A percentile compares a stretch with the other conserved stretches of the same genome.
phyloP scores from a whole-genome alignment of 2,329 filamentous ascomycete species.

The Aphanocladium album region DNA sequence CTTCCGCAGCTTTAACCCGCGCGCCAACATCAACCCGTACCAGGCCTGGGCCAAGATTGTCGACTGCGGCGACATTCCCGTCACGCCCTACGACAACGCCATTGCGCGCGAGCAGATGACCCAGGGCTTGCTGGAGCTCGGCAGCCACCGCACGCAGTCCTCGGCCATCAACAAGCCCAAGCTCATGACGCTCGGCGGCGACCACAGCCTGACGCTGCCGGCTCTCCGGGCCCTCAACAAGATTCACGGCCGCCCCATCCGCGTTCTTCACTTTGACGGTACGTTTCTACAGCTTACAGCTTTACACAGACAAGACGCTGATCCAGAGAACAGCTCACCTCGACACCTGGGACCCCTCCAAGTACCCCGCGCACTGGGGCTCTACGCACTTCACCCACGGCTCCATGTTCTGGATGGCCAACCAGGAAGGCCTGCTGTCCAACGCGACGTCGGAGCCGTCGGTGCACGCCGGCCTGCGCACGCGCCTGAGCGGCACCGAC shows the following conservation, averaged over 20 bases:
- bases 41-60: slow-evolving; percentile 74
- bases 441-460: slow-evolving; percentile 57
- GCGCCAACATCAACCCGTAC: slow-evolving; percentile 81
- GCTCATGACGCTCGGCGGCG: slow-evolving; percentile 66
- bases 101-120: slow-evolving; percentile 81
- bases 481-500: slow-evolving; percentile 60
- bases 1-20: slow-evolving; percentile 73
- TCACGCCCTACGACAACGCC: slow-evolving; percentile 81
- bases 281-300: slow-evolving; percentile 7
- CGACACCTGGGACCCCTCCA: slow-evolving; percentile 78
- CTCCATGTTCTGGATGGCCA: slow-evolving; percentile 86
- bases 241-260: slow-evolving; percentile 56
- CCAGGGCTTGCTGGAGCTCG: slow-evolving; percentile 69
- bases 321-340: slow-evolving; percentile 51
- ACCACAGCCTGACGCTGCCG: slow-evolving; percentile 66
- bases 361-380: slow-evolving; percentile 73
- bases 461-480: slow-evolving; percentile 80
- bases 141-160: slow-evolving; percentile 34
- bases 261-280: slow-evolving; percentile 69
- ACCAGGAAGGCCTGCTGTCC: slow-evolving; percentile 71
- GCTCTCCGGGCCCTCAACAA: slow-evolving; percentile 62
- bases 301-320: neutral
- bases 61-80: slow-evolving; percentile 87
- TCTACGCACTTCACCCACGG: slow-evolving; percentile 71
- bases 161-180: slow-evolving; percentile 39